Evolutionary conservation across 169 alveolate species (phyloP), one percentile per base, ranked within the genome.

Genomic region (Plasmodium relictum): DNA sequence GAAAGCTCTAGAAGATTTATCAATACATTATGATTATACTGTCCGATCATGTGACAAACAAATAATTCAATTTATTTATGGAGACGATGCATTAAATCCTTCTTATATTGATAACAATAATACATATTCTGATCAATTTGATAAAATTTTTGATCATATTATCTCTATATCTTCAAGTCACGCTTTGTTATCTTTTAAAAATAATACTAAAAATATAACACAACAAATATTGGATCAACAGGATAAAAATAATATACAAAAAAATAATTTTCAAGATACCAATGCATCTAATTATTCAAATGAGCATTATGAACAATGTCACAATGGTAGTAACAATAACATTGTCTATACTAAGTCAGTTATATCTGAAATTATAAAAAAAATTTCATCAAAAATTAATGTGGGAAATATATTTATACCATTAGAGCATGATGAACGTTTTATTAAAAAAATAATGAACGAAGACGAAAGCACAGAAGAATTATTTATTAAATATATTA

Each of bases 71-170:
- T 99, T 99, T 91, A 92, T 97, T 16, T 99, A 98, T 90, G 99
- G 99, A 44, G 99, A 97, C 90, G 99, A 99, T 90, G 99, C 99
- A 7, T 76, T 98, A 78, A 98, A 98, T 90, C 99, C 98, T 41
- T 76, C 93, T 58, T 69, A 50, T 41, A 56, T 91, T n/a, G 94
- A 87, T 54, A 78, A 66, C 31, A 78, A 78, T n/a, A 63, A 78
- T 65, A 63, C 78, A 0, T 78, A 78, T 24, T 52, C 56, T 12
- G 69, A 78, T 48, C 89, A 78, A 18, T 78, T 78, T 42, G 89
- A 78, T 1, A 78, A 78, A 48, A 50, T 78, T 16, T 78, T 63
- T 24, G 70, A 62, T 18, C 89, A 78, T 58, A 65, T 78, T 9
- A 31, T 56, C 6, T 78, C 89, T 18, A 78, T 78, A 20, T 78